phyloP scores from a whole-genome alignment of 2,329 filamentous ascomycete species.

The Phoma sp. region DNA sequence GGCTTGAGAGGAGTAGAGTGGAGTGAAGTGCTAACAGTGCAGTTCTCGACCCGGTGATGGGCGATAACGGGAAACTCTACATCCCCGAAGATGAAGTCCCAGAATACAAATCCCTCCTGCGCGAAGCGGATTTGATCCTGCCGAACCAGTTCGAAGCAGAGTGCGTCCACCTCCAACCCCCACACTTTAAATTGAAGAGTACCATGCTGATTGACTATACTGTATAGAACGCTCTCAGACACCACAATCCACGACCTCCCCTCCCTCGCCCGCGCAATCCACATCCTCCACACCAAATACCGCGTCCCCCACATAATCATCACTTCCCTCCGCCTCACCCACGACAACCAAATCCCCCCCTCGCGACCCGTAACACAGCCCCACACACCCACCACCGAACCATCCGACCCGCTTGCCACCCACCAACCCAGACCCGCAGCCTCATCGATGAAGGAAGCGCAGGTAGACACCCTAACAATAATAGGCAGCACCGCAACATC shows the following conservation, averaged over 20 bases:
- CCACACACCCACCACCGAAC: conserved; percentile 27
- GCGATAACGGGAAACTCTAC: conserved; percentile 90
- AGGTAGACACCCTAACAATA: conserved; percentile 65
- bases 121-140: conserved; percentile 86
- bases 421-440: neutral
- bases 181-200: neutral
- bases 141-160: conserved; percentile 98
- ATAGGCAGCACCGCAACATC: conserved; percentile 78
- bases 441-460: neutral
- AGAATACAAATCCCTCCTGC: conserved; percentile 81
- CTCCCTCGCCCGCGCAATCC: conserved; percentile 76
- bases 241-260: conserved; percentile 79
- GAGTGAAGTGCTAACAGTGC: neutral
- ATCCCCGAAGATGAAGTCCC: conserved; percentile 91
- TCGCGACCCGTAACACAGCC: conserved; percentile 44
- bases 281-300: conserved; percentile 77
- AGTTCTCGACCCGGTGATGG: conserved; percentile 98
- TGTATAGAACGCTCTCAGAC: conserved; percentile 76
- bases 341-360: conserved; percentile 55
- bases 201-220: conserved; percentile 3
- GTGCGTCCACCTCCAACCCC: conserved; percentile 58
- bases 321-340: conserved; percentile 80
- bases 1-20: no score
- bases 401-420: conserved; percentile 3
- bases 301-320: conserved; percentile 88